Conservation (phyloP, 2,329 filamentous ascomycete species). For the Penicillium griseofulvum region DNA sequence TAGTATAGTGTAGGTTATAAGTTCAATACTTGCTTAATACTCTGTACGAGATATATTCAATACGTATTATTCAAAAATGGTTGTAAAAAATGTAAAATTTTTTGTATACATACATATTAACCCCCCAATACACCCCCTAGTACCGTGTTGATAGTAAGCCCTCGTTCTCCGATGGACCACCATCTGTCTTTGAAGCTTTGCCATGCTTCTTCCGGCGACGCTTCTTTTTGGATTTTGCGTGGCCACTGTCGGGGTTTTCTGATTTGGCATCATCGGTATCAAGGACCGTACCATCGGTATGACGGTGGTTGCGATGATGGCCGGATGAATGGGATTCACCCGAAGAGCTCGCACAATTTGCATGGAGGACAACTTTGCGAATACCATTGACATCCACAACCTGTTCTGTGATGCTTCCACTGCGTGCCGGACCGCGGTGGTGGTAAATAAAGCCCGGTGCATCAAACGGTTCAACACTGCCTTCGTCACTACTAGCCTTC, state of each 20-base stretch:
- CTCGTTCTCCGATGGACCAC: conserved; percentile 14
- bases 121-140: too few species aligned
- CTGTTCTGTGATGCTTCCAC: conserved; percentile 76
- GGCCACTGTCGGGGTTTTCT: neutral
- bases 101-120: too few species aligned
- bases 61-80: too few species aligned
- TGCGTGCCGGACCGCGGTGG: conserved; percentile 57
- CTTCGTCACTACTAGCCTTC: conserved; percentile 23
- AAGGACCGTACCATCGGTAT: neutral
- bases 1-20: too few species aligned
- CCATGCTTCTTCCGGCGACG: conserved; percentile 26
- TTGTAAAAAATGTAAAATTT: too few species aligned
- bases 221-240: conserved; percentile 15
- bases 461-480: conserved; percentile 25
- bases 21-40: too few species aligned
- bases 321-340: conserved; percentile 19
- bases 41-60: too few species aligned
- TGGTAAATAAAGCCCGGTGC: conserved; percentile 30
- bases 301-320: conserved; percentile 9
- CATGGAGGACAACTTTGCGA: conserved; percentile 72
- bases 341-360: conserved; percentile 57
- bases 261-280: conserved; percentile 1
- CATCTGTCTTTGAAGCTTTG: conserved; percentile 12
- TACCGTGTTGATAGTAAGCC: too few species aligned
- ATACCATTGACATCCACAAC: conserved; percentile 71